Evolutionary conservation across 176 grass and related monocot genomes (phyloP), one percentile per base, ranked within the genome.

Genomic region (Triticum timopheevii): DNA sequence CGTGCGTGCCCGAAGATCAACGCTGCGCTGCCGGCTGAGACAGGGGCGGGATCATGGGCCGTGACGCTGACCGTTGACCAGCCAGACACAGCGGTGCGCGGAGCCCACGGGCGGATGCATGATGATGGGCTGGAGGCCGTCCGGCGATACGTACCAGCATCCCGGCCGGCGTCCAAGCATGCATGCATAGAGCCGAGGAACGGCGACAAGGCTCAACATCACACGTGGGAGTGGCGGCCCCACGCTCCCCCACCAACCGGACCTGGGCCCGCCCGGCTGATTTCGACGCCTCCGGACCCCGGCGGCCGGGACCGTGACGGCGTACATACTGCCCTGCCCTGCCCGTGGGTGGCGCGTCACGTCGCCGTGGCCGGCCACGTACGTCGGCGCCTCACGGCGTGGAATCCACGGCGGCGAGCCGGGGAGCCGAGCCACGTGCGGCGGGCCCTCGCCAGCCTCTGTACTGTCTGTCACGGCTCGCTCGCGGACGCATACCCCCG

Each of bases 141-240:
- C 79, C 17, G 39, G 39, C 63, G 17, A 12, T 10, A 15, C 27
- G 50, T 20, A n/a, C 13, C 13, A 10, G 39, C 8, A 40, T 56
- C 28, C 63, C 66, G 25, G 39, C 5, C 31, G 45, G 10, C 23
- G 8, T 61, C 38, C 68, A 16, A 1, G 10, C 44, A 47, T 47
- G 10, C 44, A 47, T 47, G 47, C 13, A 17, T 52, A 54, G 50
- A 47, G 56, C 39, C 66, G 54, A 19, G 10, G 50, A 49, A 10
- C 73, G 24, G 33, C 62, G 79, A 78, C 88, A 90, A 35, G 80
- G 8, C 79, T 86, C 84, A 23, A 78, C 84, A 86, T 79, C 87
- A 86, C 91, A 87, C 91, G 94, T 93, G 91, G 82, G 70, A 65
- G 7, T 38, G 86, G 56, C 45, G 88, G 83, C 39, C 79, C 83